Evolutionary conservation across 225 moss, liverwort and hornwort species (phyloP).

Genomic region (Neckera pumila): DNA sequence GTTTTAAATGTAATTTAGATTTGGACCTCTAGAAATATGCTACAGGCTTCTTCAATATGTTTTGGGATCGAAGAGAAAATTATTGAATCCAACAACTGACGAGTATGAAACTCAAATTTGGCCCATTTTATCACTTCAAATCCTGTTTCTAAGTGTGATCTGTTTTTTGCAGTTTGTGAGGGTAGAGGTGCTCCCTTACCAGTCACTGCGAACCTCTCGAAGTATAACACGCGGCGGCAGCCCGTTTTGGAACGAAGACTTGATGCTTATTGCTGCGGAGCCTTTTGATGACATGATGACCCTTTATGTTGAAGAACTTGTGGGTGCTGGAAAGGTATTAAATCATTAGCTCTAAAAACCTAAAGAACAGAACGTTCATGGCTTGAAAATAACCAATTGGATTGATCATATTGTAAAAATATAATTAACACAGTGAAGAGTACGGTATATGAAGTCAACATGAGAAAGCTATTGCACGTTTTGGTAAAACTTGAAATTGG

Average conservation of each 20-base stretch:
- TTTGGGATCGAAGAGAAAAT: neutral
- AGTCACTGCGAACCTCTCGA: slow-evolving; percentile 26
- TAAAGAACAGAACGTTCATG: neutral
- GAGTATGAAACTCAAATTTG: neutral
- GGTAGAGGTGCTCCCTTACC: slow-evolving; percentile 50
- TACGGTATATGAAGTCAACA: neutral
- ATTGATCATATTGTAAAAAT: neutral
- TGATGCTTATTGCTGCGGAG: slow-evolving; percentile 78
- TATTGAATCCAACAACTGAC: neutral
- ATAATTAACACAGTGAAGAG: neutral
- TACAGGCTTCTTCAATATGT: neutral
- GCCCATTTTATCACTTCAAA: neutral
- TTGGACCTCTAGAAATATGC: neutral
- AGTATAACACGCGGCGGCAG: slow-evolving; percentile 14
- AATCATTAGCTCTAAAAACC: neutral
- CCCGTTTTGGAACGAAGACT: slow-evolving; percentile 66
- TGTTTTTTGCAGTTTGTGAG: slow-evolving; percentile 47
- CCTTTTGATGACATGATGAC: slow-evolving; percentile 71
- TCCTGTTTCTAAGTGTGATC: neutral
- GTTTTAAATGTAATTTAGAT: neutral
- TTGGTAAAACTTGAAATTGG: neutral
- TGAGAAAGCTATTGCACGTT: neutral
- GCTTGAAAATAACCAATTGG: neutral
- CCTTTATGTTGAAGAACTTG: slow-evolving; percentile 45
- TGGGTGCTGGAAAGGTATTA: slow-evolving; percentile 5